These are phyloP conservation scores for Hyphopichia burtonii DNA, from an alignment of 1,139 yeast species.

Conservation along the genomic window DNA sequence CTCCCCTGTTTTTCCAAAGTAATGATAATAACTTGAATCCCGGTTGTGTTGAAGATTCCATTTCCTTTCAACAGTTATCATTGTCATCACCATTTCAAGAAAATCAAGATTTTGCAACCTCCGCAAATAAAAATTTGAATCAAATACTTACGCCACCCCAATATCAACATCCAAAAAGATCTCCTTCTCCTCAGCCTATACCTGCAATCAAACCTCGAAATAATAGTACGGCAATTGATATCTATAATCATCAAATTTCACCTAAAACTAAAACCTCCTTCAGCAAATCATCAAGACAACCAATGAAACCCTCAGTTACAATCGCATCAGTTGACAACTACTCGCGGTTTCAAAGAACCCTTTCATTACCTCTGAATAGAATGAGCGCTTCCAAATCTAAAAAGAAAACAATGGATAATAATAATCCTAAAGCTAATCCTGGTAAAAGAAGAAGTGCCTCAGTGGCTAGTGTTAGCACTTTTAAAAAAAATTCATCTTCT, in stretches of 20 bases:
- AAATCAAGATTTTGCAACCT: slow-evolving; percentile 6
- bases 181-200: slow-evolving; percentile 9
- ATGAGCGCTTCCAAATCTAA: slow-evolving; percentile 9
- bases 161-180: slow-evolving; percentile 6
- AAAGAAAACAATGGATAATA: slow-evolving; percentile 1
- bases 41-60: slow-evolving; percentile 3
- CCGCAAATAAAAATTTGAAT: not conserved
- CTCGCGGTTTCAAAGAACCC: slow-evolving; percentile 9
- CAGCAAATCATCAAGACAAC: slow-evolving; percentile 5
- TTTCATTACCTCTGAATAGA: not conserved
- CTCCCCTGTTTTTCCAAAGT: not conserved
- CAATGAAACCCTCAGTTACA: slow-evolving; percentile 15
- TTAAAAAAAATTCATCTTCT: not conserved
- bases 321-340: slow-evolving; percentile 24
- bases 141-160: not conserved
- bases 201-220: slow-evolving; percentile 1
- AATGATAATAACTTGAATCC: not conserved
- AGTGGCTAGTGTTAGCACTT: slow-evolving; percentile 2
- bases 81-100: slow-evolving; percentile 20
- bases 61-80: slow-evolving; percentile 8
- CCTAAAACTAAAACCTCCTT: slow-evolving; percentile 4
- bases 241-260: slow-evolving; percentile 6
- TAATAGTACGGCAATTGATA: slow-evolving; percentile 2
- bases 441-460: slow-evolving; percentile 2
- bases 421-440: not conserved